Conservation (phyloP, 192 early-diverging fungal genomes). For the Anaeromyces robustus region DNA sequence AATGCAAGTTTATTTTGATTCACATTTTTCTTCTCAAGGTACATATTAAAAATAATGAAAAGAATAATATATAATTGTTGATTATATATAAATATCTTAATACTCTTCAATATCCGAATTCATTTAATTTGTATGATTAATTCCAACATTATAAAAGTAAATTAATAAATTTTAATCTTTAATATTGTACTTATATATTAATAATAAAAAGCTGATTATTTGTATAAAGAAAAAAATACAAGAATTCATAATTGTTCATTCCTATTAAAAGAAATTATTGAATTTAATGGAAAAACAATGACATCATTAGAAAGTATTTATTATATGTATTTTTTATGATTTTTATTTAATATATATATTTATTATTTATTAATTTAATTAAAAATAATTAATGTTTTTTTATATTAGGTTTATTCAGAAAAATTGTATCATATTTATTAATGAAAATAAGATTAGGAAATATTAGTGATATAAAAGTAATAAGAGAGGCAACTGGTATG, state of each 20-base stretch:
- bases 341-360: too few species aligned
- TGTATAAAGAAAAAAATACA: conserved; percentile 30
- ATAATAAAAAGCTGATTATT: conserved; percentile 16
- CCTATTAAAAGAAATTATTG: conserved; percentile 26
- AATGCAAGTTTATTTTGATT: conserved; percentile 50
- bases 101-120: too few species aligned
- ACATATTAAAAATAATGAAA: background rate
- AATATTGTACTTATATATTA: too few species aligned
- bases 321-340: background rate
- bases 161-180: too few species aligned
- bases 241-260: conserved; percentile 19
- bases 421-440: conserved; percentile 39
- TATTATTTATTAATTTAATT: too few species aligned
- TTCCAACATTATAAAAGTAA: too few species aligned
- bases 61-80: background rate
- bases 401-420: conserved; percentile 25
- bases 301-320: conserved; percentile 27
- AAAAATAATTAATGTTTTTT: background rate
- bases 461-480: conserved; percentile 36
- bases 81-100: background rate
- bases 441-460: conserved; percentile 29
- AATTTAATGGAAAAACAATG: conserved; percentile 24
- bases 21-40: conserved; percentile 42
- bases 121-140: too few species aligned
- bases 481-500: conserved; percentile 38